Evolutionary conservation across 495 filamentous ascomycete genomes (phyloP), one percentile per base, ranked within the genome.

Genomic region (Neurospora sp.): DNA sequence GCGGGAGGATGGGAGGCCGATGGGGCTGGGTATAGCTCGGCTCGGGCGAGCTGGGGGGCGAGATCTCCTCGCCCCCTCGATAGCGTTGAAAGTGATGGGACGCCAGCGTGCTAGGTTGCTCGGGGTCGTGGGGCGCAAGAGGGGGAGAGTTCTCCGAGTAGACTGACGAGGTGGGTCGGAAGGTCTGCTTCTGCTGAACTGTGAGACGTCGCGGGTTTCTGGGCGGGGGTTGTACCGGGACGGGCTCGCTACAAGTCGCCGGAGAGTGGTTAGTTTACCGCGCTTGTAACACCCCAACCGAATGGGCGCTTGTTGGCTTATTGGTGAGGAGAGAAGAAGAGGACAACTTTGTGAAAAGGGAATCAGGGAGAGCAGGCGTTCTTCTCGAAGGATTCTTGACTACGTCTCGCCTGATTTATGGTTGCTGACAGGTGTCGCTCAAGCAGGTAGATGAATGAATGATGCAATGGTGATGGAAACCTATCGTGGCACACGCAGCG

Each of bases 41-140:
- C 77, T 85, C 84, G 42, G 84, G 83, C 53, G 84, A 86, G 80
- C 84, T 86, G 10, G 84, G 84, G 68, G 84, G 84, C 41, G 83
- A 85, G 78, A 86, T 81, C 27, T 82, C 79, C 31, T 77, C 82
- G 73, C 73, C 79, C 69, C 75, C 76, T 40, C 79, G 78, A 73
- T 78, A 77, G 59, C 78, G 77, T 69, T 78, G 77, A 42, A 44
- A 53, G 47, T 78, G 72, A 68, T 69, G 75, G 75, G 79, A 77
- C 68, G 81, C 79, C 77, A 82, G 27, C 53, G 53, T 65, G 53
- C 53, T 65, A 35, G 53, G 76, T 69, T 78, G 79, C 78, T 79
- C 78, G 22, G 82, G 73, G 65, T 74, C 78, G 80, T 69, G 70
- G 65, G 69, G 73, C 70, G 18, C 77, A 72, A 37, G 70, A 61